Conservation (phyloP, 306 rosid species). For the Corylus americana region DNA sequence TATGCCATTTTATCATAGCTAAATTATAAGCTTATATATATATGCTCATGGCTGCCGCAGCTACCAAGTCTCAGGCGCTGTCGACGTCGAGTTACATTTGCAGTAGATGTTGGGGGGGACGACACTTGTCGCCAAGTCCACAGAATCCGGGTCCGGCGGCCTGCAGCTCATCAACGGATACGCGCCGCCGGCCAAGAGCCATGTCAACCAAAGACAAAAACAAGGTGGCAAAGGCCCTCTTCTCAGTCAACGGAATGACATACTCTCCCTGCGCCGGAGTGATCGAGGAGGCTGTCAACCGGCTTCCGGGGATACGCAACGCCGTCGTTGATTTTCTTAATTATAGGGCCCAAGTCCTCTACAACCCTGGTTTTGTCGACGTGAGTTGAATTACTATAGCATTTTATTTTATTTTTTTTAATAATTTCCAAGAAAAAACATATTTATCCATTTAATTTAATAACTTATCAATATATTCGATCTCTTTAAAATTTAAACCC, state of each 20-base stretch:
- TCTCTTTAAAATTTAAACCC: neutral
- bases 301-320: slow-evolving; percentile 67
- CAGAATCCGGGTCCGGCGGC: too few relatives aligned
- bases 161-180: slow-evolving; percentile 43
- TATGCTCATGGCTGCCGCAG: too few relatives aligned
- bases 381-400: slow-evolving; percentile 32
- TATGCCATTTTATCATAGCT: too few relatives aligned
- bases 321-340: slow-evolving; percentile 69
- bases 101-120: slow-evolving; percentile 8
- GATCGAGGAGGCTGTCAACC: slow-evolving; percentile 66
- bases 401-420: too few relatives aligned
- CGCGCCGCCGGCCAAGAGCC: slow-evolving; percentile 33
- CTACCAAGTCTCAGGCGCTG: neutral
- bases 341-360: slow-evolving; percentile 60
- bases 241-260: slow-evolving; percentile 65
- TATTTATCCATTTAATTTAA: too few relatives aligned
- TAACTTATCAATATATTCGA: too few relatives aligned
- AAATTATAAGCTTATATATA: too few relatives aligned
- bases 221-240: slow-evolving; percentile 35
- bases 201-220: slow-evolving; percentile 3
- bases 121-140: too few relatives aligned
- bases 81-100: slow-evolving; percentile 30
- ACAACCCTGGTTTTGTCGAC: slow-evolving; percentile 47
- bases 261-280: slow-evolving; percentile 75
- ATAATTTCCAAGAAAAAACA: too few relatives aligned